These are phyloP conservation scores for Amyloporia xantha DNA, from an alignment of 768 basidiomycete species.

Conservation along the genomic window DNA sequence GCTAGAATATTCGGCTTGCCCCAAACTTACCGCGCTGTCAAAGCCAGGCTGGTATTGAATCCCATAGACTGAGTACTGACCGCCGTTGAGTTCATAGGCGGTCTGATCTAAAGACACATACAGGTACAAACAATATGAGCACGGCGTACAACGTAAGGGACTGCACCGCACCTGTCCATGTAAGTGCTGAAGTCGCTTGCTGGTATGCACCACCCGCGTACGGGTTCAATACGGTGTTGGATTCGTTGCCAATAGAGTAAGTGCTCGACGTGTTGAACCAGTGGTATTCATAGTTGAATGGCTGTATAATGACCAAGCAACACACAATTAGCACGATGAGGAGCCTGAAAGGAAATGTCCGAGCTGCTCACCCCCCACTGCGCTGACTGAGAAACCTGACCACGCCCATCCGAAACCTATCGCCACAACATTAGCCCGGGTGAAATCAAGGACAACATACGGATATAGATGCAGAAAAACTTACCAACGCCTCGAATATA, in stretches of 20 bases:
- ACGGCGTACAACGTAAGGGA: slow-evolving; percentile 7
- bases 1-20: too few species aligned
- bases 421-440: slow-evolving; percentile 32
- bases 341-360: too few species aligned
- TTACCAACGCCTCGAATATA: slow-evolving; percentile 77
- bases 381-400: slow-evolving; percentile 77
- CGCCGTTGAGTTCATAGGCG: slow-evolving; percentile 56
- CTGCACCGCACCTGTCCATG: slow-evolving; percentile 28
- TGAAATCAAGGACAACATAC: neutral
- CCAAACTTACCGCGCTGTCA: slow-evolving; percentile 43
- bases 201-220: slow-evolving; percentile 78
- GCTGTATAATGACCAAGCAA: slow-evolving; percentile 37
- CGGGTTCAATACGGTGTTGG: slow-evolving; percentile 46
- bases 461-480: slow-evolving; percentile 38
- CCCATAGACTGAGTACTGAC: slow-evolving; percentile 65
- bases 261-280: slow-evolving; percentile 66
- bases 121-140: slow-evolving; percentile 35
- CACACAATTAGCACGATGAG: too few species aligned
- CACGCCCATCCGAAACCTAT: slow-evolving; percentile 44
- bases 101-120: slow-evolving; percentile 40
- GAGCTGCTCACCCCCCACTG: slow-evolving; percentile 64
- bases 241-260: slow-evolving; percentile 47
- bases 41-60: slow-evolving; percentile 78
- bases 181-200: slow-evolving; percentile 49
- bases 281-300: slow-evolving; percentile 67